These are phyloP conservation scores for Canavalia gladiata DNA, from an alignment of 306 rosid species.

Conservation along the genomic window DNA sequence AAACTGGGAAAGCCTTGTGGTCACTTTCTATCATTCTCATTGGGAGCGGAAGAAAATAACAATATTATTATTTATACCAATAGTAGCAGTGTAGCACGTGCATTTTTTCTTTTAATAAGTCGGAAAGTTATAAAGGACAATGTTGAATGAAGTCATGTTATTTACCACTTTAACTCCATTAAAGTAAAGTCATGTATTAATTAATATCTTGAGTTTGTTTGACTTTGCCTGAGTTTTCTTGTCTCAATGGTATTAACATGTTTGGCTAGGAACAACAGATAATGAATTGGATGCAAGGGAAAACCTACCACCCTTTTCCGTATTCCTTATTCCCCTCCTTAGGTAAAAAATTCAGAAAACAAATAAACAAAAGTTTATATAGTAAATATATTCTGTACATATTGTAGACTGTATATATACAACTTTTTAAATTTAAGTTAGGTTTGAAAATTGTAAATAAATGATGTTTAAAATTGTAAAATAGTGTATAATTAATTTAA, in stretches of 20 bases:
- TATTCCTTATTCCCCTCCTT: neutral
- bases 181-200: too few species aligned
- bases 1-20: slow-evolving; percentile 17
- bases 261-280: neutral
- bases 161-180: neutral
- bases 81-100: slow-evolving; percentile 40
- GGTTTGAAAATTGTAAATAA: neutral
- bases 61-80: neutral
- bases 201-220: neutral
- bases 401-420: neutral
- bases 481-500: neutral
- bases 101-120: slow-evolving; percentile 2
- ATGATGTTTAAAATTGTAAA: neutral
- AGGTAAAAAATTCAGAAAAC: neutral
- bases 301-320: neutral
- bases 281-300: neutral
- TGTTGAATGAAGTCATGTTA: slow-evolving; percentile 22
- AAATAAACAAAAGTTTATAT: neutral
- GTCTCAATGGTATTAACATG: neutral
- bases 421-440: neutral
- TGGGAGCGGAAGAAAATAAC: slow-evolving; percentile 16
- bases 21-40: neutral
- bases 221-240: slow-evolving; percentile 16
- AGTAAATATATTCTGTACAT: too few species aligned
- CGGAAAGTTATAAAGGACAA: slow-evolving; percentile 2